These are phyloP conservation scores for Xerocomellus amylosporus DNA, from an alignment of 768 basidiomycete species.

Conservation along the genomic window DNA sequence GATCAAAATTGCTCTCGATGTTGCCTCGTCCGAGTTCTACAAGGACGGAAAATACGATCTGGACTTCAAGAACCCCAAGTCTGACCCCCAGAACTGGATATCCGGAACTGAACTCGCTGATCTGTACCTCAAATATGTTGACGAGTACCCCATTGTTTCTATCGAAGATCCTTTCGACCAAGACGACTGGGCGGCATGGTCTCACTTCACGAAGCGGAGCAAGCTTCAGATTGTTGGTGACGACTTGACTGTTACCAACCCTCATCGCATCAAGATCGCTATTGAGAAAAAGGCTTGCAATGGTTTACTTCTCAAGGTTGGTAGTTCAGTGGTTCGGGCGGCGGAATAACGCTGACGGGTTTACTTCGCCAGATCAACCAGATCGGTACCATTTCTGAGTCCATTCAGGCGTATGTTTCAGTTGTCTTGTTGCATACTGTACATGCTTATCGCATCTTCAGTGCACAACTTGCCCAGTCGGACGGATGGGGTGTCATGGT, in stretches of 20 bases:
- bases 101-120: constrained; percentile 90
- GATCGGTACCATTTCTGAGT: constrained; percentile 98
- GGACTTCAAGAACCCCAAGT: constrained; percentile 99
- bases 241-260: constrained; percentile 98
- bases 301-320: constrained; percentile 91
- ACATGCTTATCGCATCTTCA: constrained; percentile 30
- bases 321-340: background rate
- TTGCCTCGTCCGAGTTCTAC: constrained; percentile 99
- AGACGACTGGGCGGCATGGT: constrained; percentile 99
- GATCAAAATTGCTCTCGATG: constrained; percentile 97
- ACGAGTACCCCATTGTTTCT: constrained; percentile 95
- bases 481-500: constrained; percentile 99
- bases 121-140: constrained; percentile 78
- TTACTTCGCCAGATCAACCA: constrained; percentile 73
- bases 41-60: constrained; percentile 99
- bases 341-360: background rate
- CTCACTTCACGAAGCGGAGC: constrained; percentile 77
- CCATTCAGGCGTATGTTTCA: constrained; percentile 88
- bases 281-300: constrained; percentile 99
- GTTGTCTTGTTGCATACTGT: background rate
- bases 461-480: constrained; percentile 92
- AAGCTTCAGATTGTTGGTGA: constrained; percentile 92
- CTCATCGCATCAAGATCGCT: constrained; percentile 93
- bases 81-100: constrained; percentile 96
- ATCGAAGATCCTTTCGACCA: constrained; percentile 99